Evolutionary conservation across 169 alveolate genomes (phyloP), one percentile per base, ranked within the genome.

Genomic region (Cryptosporidium parvum): DNA sequence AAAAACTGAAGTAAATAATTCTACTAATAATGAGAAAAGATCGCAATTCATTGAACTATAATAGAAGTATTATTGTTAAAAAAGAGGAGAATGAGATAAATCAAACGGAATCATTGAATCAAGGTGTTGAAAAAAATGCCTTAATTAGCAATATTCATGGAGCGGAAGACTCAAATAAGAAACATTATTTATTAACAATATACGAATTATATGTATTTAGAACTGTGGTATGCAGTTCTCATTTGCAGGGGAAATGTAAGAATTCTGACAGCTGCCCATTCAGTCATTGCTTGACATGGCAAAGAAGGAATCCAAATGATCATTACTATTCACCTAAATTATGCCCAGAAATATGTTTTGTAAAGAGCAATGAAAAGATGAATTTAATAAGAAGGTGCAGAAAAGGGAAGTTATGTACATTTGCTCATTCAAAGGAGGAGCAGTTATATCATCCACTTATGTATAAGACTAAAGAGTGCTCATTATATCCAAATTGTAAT

Each of bases 231-330:
- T 95, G 97, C 56, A 93, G 93, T n/a, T 84, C 86, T 37, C 97
- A 94, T 75, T 93, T 92, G 65, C 95, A 92, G 71, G 92, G 92
- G 29, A 89, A 91, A 21, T 95, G 97, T 51, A 86, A 94, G 16
- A 80, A 93, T 65, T 91, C 97, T 42, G 97, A 95, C 70, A 92
- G 95, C 3, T 95, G 97, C 58, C 96, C 96, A 26, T 94, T 93
- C 62, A 92, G 96, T 48, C 97, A 95, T 75, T 95, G 97, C 70
- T 93, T 95, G 35, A 95, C 97, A 23, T 95, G 97, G 97, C 97
- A 95, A 69, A 75, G 97, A 3, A 80, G 97, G 67, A 94, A 95
- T 70, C 97, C 97, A 10, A 73, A 86, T 48, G 91, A 85, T 39
- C 85, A 86, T 33, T 85, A 73, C 51, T 93, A 93, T 85, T 86